phyloP scores from a whole-genome alignment of 2,329 filamentous ascomycete species.

The Colletotrichum costaricense region DNA sequence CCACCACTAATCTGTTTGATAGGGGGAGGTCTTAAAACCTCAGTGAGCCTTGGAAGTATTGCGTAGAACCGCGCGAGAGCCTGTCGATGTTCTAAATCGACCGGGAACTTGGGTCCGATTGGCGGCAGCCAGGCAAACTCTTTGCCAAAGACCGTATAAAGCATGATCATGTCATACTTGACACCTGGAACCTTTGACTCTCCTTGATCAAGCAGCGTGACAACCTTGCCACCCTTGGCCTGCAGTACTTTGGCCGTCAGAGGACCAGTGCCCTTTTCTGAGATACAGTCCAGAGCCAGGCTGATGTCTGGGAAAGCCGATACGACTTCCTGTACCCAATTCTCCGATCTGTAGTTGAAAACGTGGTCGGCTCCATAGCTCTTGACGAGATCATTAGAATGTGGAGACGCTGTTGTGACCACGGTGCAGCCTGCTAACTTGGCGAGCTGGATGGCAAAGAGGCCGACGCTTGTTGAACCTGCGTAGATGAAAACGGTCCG shows the following conservation, averaged over 20 bases:
- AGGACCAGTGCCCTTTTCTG: slow-evolving; percentile 42
- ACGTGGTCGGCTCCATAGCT: slow-evolving; percentile 56
- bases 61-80: slow-evolving; percentile 39
- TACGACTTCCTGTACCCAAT: neutral
- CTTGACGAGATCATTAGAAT: slow-evolving; percentile 52
- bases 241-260: slow-evolving; percentile 41
- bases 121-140: slow-evolving; percentile 42
- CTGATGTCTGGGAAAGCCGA: slow-evolving; percentile 40
- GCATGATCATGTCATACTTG: slow-evolving; percentile 39
- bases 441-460: slow-evolving; percentile 23
- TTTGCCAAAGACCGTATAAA: slow-evolving; percentile 40
- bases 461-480: slow-evolving; percentile 37
- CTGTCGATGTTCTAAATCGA: slow-evolving; percentile 39
- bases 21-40: slow-evolving; percentile 37
- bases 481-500: slow-evolving; percentile 41
- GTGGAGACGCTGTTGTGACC: slow-evolving; percentile 32
- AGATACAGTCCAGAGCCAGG: slow-evolving; percentile 45
- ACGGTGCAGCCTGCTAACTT: slow-evolving; percentile 23
- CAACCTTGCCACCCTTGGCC: slow-evolving; percentile 42
- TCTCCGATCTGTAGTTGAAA: slow-evolving; percentile 55
- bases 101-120: slow-evolving; percentile 43
- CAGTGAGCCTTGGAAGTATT: slow-evolving; percentile 32
- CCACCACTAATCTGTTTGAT: slow-evolving; percentile 31
- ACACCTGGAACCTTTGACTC: slow-evolving; percentile 38
- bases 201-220: slow-evolving; percentile 40